Evolutionary conservation across 257 asterid genomes (phyloP), one percentile per base, ranked within the genome.

Genomic region (Henckelia pumila): DNA sequence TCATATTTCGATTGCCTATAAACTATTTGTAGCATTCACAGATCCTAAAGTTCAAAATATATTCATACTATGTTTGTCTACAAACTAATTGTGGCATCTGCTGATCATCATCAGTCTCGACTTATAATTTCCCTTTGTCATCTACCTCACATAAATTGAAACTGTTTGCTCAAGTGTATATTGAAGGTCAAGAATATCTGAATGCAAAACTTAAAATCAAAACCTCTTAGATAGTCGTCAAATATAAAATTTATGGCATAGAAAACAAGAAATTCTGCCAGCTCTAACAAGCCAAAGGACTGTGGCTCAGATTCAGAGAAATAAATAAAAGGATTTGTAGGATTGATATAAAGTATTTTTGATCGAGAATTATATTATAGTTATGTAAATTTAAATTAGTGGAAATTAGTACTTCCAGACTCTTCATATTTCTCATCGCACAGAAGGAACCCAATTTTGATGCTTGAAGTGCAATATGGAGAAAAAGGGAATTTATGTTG

Each of bases 251-350:
- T 32, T 32, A 32, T 32, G 50, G 50, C n/a, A 19, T 23, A 26
- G 37, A 19, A 59, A 52, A 20, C 57, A 26, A 14, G 53, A 24
- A 23, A 19, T 53, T 1, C n/a, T 22, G 61, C 35, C 63, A 55
- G 63, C 56, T 53, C 33, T 52, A 63, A 7, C 64, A 63, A 68
- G 56, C 25, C 60, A 8, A 14, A 72, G 53, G 37, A 61, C 28
- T 49, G 21, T 10, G 52, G 9, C 22, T 57, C 35, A 57, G 23
- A 47, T 47, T 21, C 3, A 44, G 56, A 1, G 33, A 23, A 26
- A 3, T 56, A 8, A 13, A 19, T 40, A 56, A 22, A 37, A 35
- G 22, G n/a, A 64, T 16, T 35, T 64, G 29, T 13, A 30, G 63
- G 26, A n/a, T 53, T 25, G 20, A 29, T 56, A 21, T 1, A 25